Base-by-base conservation (phyloP, 768 basidiomycete species). In the Goffeauzyma gilvescens region DNA sequence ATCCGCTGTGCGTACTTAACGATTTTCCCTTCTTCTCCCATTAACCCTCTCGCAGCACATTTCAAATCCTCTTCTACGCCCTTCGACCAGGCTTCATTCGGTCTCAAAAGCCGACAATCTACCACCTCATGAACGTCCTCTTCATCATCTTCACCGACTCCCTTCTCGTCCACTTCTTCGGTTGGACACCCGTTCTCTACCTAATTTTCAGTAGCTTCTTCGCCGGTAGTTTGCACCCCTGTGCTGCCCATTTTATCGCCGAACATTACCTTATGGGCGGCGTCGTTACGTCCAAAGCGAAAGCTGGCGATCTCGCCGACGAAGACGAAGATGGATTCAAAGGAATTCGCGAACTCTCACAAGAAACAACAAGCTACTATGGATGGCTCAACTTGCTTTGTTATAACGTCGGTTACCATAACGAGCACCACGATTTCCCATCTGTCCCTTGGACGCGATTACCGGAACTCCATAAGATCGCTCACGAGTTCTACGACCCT, bases 341-440 rank as follows among this genome's bases (percentile, higher is more conserved):
- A 10, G 44, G 40, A 7, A 33, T 45, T 15, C 33, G 41, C 5
- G 81, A 79, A 1, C 70, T 87, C 44, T 72, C 76, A 25, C 89
- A 96, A 60, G 93, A 96, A 67, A 96, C 93, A 0, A 96, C 84
- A 64, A 85, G 81, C 48, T 98, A 96, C 63, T 98, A 98, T 53
- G 93, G 93, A 0, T 74, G 75, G 44, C 68, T 95, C 43, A 98
- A 98, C 63, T 48, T 78, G 12, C 65, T 96, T 17, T 84, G 86
- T 12, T 98, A 95, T 64, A 98, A 98, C 51, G 84, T 95, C 52
- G 93, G 93, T 28, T 96, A 95, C 60, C 93, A 98, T 63, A 95
- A 98, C 64, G 93, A 96, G 57, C 93, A 98, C 65, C 93, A 98
- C 65, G 93, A 98, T 66, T 96, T 98, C 65, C 89, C 93, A 6